Evolutionary conservation across 306 rosid species (phyloP), one percentile per base, ranked within the genome.

Genomic region (Vigna hirtella): DNA sequence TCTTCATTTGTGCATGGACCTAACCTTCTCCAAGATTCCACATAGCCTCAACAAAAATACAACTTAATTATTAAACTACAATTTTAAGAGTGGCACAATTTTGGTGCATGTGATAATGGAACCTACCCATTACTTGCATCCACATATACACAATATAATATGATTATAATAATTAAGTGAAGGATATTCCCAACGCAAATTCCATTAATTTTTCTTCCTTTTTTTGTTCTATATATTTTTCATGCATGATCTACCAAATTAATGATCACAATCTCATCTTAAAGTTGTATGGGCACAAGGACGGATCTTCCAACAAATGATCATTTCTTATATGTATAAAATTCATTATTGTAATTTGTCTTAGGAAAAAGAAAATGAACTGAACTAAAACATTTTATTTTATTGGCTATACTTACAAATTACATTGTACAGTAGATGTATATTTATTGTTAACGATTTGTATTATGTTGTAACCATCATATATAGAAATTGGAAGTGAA

Each of bases 1-100:
- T 87, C 87, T 80, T 74, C 72, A 66, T 52, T 6, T 45, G 24
- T 79, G 79, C 50, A 56, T 3, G 70, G 43, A 61, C 63, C 77
- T 48, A 48, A n/a, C 66, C 55, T 67, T 80, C 2, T 74, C 47
- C 36, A 67, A 88, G 85, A 85, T 88, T 88, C 88, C 74, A 24
- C 9, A 55, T 43, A 47, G 20, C 14, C 55, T 51, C 12, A 12
- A 49, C 28, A 4, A 16, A 4, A 16, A 55, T 34, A 56, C 61
- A 63, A 40, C 50, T 47, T 79, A 24, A 24, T 24, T 18, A 18
- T 18, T 18, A 2, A 2, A 72, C 65, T 42, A 30, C 32, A 77
- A 3, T 62, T 52, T 18, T 49, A 15, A 42, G 64, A 75, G 73
- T 50, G 66, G 6, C 51, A 55, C 9, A n/a, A 63, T 72, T 72